Evolutionary conservation across 2,329 filamentous ascomycete species (phyloP), one percentile per base, ranked within the genome.

Genomic region (Leptographium wingfieldii): DNA sequence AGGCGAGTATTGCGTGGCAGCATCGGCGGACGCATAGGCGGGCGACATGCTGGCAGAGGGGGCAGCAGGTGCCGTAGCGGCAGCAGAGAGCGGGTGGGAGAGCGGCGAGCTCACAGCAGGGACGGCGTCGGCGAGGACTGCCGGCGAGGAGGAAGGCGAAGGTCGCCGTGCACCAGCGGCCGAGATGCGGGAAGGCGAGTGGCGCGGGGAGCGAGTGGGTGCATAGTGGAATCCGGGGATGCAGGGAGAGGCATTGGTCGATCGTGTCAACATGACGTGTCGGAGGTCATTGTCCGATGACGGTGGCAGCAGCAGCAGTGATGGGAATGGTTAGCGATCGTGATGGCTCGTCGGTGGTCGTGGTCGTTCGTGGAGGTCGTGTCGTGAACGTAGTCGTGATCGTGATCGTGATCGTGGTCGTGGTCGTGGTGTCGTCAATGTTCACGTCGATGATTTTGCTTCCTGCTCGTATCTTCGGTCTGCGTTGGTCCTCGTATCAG

Each of bases 201-300:
- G 72, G 64, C 73, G 73, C 63, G 74, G 74, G 65, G 72, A 73
- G 63, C 68, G 69, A 66, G 73, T 70, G 71, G 78, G 71, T 66
- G 74, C 75, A 76, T 78, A 78, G 68, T 77, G 76, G 69, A 72
- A 70, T 66, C 55, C 65, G 63, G 67, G 69, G 59, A 77, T 74
- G 66, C 72, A 71, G 66, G 79, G 78, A 57, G 80, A 81, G 68
- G 76, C 74, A 75, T 76, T 80, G 72, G 77, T 73, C 68, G 80
- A 82, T 69, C 78, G 80, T 71, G 79, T 80, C 77, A 82, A 77
- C 80, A 83, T 83, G 75, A 58, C 60, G 62, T 57, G 57, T 48
- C 38, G 46, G 55, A 31, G 60, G 55, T 43, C 56, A 60, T 65
- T 19, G 55, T 59, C 54, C 19, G 54, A 7, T 5, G 43, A 19